Conservation (phyloP, 768 basidiomycete genomes). For the Russula olivacea region DNA sequence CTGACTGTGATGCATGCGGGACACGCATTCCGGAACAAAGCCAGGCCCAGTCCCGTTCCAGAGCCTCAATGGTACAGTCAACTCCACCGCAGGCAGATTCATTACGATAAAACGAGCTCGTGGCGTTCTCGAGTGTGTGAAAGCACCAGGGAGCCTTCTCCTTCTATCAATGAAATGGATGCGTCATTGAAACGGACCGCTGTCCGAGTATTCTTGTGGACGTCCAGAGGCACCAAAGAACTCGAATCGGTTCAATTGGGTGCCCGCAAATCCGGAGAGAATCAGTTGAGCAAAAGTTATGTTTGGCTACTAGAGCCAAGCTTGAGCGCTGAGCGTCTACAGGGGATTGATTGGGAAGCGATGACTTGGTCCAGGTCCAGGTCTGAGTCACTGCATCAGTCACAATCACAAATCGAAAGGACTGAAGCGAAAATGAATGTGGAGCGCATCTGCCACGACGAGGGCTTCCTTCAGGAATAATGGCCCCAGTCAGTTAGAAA, state of each 20-base stretch:
- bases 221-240: not conserved
- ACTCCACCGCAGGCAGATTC: not conserved
- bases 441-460: too few relatives aligned
- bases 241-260: not conserved
- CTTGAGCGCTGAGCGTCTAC: not conserved
- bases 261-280: not conserved
- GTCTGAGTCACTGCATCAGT: not conserved
- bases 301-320: not conserved
- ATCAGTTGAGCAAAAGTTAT: not conserved
- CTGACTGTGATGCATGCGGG: not conserved
- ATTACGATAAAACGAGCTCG: not conserved
- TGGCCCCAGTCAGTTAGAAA: not conserved
- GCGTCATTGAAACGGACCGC: not conserved
- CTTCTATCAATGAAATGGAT: not conserved
- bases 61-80: not conserved
- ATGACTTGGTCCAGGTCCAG: not conserved
- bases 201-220: not conserved
- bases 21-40: not conserved
- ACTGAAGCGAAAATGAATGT: not conserved
- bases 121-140: not conserved
- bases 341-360: not conserved
- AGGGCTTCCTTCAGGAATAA: not conserved
- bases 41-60: not conserved
- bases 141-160: not conserved
- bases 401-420: not conserved